A percentile compares a stretch with the other conserved stretches of the same genome.
Conservation (phyloP, 305 asterid genomes). For the Fraxinus paxiana region DNA sequence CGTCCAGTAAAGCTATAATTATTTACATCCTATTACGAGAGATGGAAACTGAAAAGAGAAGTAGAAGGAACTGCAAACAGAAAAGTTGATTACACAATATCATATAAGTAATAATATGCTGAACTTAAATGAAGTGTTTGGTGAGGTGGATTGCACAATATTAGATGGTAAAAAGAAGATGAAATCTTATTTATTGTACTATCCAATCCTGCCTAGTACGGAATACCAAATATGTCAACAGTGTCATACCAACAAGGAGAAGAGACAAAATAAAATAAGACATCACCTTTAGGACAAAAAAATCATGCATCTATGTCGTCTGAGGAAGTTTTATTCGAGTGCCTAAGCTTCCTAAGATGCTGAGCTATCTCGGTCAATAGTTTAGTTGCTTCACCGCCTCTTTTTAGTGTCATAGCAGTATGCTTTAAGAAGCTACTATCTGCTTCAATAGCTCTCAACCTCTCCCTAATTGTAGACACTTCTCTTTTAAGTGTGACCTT, state of each 20-base stretch:
- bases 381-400: slow-evolving; percentile 58
- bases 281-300: neutral
- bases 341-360: slow-evolving; percentile 54
- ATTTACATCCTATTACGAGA: slow-evolving; percentile 17
- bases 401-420: slow-evolving; percentile 67
- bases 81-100: neutral
- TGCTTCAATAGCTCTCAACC: slow-evolving; percentile 71
- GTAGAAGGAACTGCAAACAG: slow-evolving; percentile 20
- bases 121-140: neutral
- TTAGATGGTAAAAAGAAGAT: neutral
- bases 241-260: neutral
- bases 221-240: neutral
- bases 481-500: slow-evolving; percentile 56
- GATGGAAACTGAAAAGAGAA: slow-evolving; percentile 19
- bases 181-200: neutral
- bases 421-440: slow-evolving; percentile 86
- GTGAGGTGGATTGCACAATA: neutral
- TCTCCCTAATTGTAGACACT: slow-evolving; percentile 54
- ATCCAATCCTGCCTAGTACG: neutral
- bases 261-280: neutral
- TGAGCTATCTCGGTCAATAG: slow-evolving; percentile 80
- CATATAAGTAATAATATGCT: neutral
- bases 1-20: slow-evolving; percentile 1
- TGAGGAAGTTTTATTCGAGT: slow-evolving; percentile 24
- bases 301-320: slow-evolving; percentile 31